Base-by-base conservation (phyloP, 2,329 filamentous ascomycete species). In the Xylaria sp. region DNA sequence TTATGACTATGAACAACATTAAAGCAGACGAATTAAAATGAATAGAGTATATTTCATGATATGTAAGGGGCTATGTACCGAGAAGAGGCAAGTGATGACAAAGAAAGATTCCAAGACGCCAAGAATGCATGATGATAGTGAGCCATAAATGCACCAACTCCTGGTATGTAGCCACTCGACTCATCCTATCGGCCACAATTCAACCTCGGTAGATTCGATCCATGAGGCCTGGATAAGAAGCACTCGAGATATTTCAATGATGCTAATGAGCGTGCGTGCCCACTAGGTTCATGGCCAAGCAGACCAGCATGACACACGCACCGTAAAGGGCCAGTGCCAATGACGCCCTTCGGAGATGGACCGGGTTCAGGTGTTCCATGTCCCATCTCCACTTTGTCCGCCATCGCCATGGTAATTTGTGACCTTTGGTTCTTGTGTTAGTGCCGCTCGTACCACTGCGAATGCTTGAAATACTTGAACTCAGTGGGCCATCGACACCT, bases 291-390 rank as follows among this genome's bases (percentile, higher is more conserved):
- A 94, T 93, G 49, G 88, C 82, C 73, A 99, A 81, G 77, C 94
- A 98, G 54, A 95, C 90, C 31, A 92, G 81, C 96, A 99, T 98
- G 60, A 99, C 94, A 55, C 92, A 81, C 9, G 93, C 72, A 22
- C 96, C 96, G 76, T 99, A 99, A 9, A 94, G 83, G 7, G 92
- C 90, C 66, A 99, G 82, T 0, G 83, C 90, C 53, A 97, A 82
- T 60, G 93, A 90, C 69, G 93, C 79, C 74, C 89, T 91, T 65
- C 96, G 86, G 61, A 98, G 78, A 84, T 85, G 64, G 72, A 86
- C 77, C 79, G 89, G 81, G 81, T 88, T 89, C 79, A 94, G 72
- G 81, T 90, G 82, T 81, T 90, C 81, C 69, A 89, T 77, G 73
- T 87, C 83, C 87, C 87, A 85, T 70, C 86, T 80, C 85, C 84